Base-by-base conservation (phyloP, 2,329 filamentous ascomycete genomes). In the Coniochaeta sp. region DNA sequence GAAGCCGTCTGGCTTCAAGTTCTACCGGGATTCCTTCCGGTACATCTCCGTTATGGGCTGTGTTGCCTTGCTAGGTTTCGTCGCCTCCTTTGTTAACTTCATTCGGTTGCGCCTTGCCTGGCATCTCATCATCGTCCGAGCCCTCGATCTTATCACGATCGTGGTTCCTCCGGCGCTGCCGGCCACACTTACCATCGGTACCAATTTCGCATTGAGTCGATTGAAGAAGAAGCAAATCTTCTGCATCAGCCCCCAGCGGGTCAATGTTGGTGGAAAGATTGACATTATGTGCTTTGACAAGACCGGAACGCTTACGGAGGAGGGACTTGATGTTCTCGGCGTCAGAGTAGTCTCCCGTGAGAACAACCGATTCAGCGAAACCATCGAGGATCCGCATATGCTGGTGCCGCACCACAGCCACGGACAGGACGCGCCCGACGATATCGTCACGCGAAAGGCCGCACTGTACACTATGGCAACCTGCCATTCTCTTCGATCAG, bases 241-340 rank as follows among this genome's bases (percentile, higher is more conserved):
- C 64, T 99, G 94, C 64, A 99, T 97, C 62, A 97, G 92, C 58
- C 94, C 95, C 0, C 94, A 99, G 63, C 82, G 94, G 61, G 92
- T 99, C 52, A 99, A 97, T 62, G 91, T 99, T 6, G 94, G 89
- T 14, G 94, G 95, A 48, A 97, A 97, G 68, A 73, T 99, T 4
- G 94, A 99, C 64, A 82, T 97, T 9, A 88, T 99, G 71, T 96
- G 92, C 68, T 99, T 99, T 58, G 94, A 99, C 71, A 99, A 99
- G 71, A 99, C 94, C 0, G 94, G 94, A n/a, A 99, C 94, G 0
- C 73, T 99, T 51, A 99, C 94, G 0, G 94, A 97, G 68, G 94
- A 99, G 66, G 94, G 94, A 0, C 72, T 99, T 40, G 95, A 99
- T 66, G 89, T 99, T 16, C 77, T 99, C 12, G 94, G 94, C 12